Evolutionary conservation across 805 yeast species (phyloP), one percentile per base, ranked within the genome.

Genomic region (Pichia gijzeniarum): DNA sequence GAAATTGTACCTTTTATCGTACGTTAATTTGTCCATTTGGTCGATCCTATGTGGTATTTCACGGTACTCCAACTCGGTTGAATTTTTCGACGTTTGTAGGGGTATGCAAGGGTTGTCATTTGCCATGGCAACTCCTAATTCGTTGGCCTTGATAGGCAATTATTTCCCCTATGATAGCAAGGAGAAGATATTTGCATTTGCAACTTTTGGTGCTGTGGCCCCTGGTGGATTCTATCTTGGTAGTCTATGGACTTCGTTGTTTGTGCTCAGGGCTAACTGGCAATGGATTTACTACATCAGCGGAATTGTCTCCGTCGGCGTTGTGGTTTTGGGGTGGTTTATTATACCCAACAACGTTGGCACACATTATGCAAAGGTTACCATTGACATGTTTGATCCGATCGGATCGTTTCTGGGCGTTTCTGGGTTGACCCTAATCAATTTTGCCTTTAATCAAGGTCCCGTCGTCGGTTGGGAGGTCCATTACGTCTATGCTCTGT

Each of bases 361-460:
- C 9, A 50, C 56, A 8, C 34, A 35, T 14, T 52, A 49, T 27
- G 41, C 35, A 14, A 41, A 38, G 7, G 35, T 53, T 4, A 48
- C 32, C 3, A 14, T 39, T 20, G 32, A 40, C 18, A 51, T 47
- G 40, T 72, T 77, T 63, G 82, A 78, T 55, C 69, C 72, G 64
- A 46, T 62, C 6, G 88, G 88, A n/a, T 67, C 82, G 0, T 16
- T 64, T 0, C 48, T 76, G 13, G 90, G 86, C 3, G 73, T 84
- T 4, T 47, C 64, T 5, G 87, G 86, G 0, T 61, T 85, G 40
- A 69, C 82, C 2, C 58, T 85, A 30, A 68, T 85, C 58, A 83
- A 80, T 53, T 79, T 84, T 57, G 77, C 77, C 2, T 78, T 87
- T 79, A 84, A 81, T 54, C 89, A 85, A 58, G 91, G 84, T 2